Evolutionary conservation across 306 rosid species (phyloP), one percentile per base, ranked within the genome.

Genomic region (Medicago arabica): DNA sequence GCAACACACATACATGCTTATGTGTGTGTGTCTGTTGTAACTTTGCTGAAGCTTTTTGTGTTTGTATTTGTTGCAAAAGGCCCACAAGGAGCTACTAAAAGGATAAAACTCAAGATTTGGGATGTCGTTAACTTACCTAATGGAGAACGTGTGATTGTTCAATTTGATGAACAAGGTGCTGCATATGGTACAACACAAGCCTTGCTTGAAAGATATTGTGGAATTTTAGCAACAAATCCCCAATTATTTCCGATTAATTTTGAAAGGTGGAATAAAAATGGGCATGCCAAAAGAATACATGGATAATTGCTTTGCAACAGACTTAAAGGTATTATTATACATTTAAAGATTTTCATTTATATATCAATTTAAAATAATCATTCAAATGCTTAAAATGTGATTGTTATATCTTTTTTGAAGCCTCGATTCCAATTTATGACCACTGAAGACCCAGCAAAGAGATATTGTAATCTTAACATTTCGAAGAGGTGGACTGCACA

Each of bases 101-200:
- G n/a, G n/a, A n/a, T n/a, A n/a, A n/a, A n/a, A n/a, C n/a, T n/a
- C n/a, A n/a, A n/a, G n/a, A 8, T 69, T 3, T 2, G 16, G 3
- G 16, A 69, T 69, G 5, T 4, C 31, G 10, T 69, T 4, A 7
- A 28, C 47, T 28, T 69, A 6, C 61, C 62, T 69, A 49, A 7
- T 9, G 23, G 46, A 25, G 4, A 13, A 4, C 6, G 31, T 19
- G 12, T 69, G 2, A n/a, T 69, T 49, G 74, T 69, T 2, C 2
- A 69, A 7, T 69, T 69, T 69, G 47, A 69, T 69, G 61, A 31
- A 10, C 55, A 67, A 67, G 71, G 53, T 43, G 15, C 38, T 19
- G 54, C 53, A 66, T 40, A 18, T 65, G 70, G 70, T 39, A 36
- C 40, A 16, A 51, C 34, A 17, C 70, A 65, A 65, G 70, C 51